These are phyloP conservation scores for Hypsizygus ulmarius DNA, from an alignment of 1,284 basidiomycete genomes.

Conservation along the genomic window DNA sequence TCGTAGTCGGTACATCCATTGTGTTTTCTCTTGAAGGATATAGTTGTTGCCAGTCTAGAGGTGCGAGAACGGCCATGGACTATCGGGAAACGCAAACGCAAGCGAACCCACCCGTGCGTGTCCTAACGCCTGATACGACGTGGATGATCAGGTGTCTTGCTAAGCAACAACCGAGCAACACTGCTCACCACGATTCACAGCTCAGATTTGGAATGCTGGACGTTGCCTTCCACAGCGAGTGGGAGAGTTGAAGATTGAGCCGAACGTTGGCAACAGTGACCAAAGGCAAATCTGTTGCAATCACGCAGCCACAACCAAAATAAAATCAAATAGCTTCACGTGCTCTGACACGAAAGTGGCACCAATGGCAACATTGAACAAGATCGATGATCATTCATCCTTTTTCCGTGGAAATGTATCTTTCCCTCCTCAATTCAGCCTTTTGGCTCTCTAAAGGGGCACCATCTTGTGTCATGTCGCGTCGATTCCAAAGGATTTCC, in stretches of 20 bases:
- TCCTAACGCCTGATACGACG: conserved; percentile 19
- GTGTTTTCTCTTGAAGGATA: conserved; percentile 53
- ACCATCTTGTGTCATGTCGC: too few relatives aligned
- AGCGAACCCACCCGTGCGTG: conserved; percentile 21
- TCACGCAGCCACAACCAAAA: conserved; percentile 37
- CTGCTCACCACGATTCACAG: conserved; percentile 16
- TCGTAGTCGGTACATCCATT: conserved; percentile 53
- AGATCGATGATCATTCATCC: neutral
- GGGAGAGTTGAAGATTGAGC: conserved; percentile 17
- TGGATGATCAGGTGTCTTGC: conserved; percentile 15
- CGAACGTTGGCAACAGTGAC: conserved; percentile 33
- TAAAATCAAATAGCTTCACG: conserved; percentile 29
- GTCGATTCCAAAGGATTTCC: neutral
- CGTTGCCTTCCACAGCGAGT: conserved; percentile 15
- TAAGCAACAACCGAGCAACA: neutral
- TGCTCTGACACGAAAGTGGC: conserved; percentile 6
- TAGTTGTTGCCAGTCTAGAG: conserved; percentile 60
- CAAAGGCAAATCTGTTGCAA: conserved; percentile 38
- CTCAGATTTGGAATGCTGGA: conserved; percentile 12
- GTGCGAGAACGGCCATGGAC: conserved; percentile 76
- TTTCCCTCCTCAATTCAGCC: neutral
- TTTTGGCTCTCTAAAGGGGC: too few relatives aligned
- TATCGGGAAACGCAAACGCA: conserved; percentile 19
- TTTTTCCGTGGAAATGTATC: neutral
- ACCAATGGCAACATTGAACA: neutral